Percentiles rank a stretch among this genome's conserved stretches.
Conservation (phyloP, 371 early-diverging fungal species). For the Mortierella sp. region DNA sequence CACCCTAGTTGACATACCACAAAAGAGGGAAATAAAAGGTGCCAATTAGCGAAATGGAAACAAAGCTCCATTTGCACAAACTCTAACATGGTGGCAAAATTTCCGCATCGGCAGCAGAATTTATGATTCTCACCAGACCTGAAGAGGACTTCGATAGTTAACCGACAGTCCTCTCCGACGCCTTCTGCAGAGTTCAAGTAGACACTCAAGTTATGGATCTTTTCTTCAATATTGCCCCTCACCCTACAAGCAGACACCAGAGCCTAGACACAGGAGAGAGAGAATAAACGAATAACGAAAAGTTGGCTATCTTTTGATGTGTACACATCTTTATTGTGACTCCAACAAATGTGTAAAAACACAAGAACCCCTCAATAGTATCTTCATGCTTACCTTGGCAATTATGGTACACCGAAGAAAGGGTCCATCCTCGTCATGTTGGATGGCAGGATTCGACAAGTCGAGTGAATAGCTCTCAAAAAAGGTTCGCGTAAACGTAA, state of each 20-base stretch:
- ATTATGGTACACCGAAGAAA: slow-evolving; percentile 40
- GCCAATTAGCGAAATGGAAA: not conserved
- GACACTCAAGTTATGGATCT: slow-evolving; percentile 41
- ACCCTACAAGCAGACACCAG: slow-evolving; percentile 47
- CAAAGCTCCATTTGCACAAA: not conserved
- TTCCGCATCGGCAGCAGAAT: not conserved
- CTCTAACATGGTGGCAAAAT: slow-evolving; percentile 11
- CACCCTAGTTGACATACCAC: slow-evolving; percentile 21
- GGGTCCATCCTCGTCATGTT: slow-evolving; percentile 28
- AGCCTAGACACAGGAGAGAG: slow-evolving; percentile 14
- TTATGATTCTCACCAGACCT: slow-evolving; percentile 31
- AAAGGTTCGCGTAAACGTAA: slow-evolving; percentile 38
- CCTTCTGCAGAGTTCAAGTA: slow-evolving; percentile 53
- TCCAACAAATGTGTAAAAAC: not conserved
- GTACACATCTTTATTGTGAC: not conserved
- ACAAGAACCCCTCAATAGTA: not conserved
- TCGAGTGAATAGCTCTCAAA: slow-evolving; percentile 49
- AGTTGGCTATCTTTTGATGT: not conserved
- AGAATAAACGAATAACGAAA: not conserved
- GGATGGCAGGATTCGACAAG: slow-evolving; percentile 18
- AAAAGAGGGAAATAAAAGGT: not conserved
- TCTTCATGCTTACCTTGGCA: slow-evolving; percentile 32
- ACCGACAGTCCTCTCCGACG: slow-evolving; percentile 48
- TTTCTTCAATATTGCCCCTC: slow-evolving; percentile 44
- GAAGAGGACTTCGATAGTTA: slow-evolving; percentile 46